Conservation (phyloP, 176 grass and related monocot species). For the Olyra latifolia region DNA sequence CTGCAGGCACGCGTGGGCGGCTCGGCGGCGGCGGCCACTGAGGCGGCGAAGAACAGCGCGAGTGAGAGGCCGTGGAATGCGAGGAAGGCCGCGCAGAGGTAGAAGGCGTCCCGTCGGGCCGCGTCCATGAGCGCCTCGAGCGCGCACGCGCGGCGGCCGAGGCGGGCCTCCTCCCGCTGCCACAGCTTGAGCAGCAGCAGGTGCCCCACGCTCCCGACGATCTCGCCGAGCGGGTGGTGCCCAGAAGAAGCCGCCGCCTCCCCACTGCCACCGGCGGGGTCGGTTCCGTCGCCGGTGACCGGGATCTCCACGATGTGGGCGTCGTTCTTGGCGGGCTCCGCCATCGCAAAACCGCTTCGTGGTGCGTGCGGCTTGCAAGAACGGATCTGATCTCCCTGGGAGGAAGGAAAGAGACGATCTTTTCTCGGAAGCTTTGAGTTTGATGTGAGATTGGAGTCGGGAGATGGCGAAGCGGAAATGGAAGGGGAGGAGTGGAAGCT, state of each 20-base stretch:
- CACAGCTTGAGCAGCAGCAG: slow-evolving; percentile 88
- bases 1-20: slow-evolving; percentile 24
- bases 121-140: slow-evolving; percentile 65
- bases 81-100: slow-evolving; percentile 84
- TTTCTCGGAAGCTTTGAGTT: slow-evolving; percentile 35
- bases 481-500: slow-evolving; percentile 13
- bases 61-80: slow-evolving; percentile 79
- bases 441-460: slow-evolving; percentile 36
- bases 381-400: not conserved
- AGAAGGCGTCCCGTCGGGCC: slow-evolving; percentile 69
- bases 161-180: slow-evolving; percentile 79
- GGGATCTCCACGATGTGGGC: slow-evolving; percentile 52
- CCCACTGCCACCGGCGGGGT: not conserved
- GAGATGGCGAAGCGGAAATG: slow-evolving; percentile 16
- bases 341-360: not conserved
- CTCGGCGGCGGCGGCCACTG: slow-evolving; percentile 11
- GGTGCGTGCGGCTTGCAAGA: not conserved
- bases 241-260: not conserved
- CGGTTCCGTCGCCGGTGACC: slow-evolving; percentile 28
- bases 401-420: slow-evolving; percentile 8
- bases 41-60: slow-evolving; percentile 74
- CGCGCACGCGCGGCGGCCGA: slow-evolving; percentile 49
- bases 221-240: slow-evolving; percentile 70
- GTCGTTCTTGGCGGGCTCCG: slow-evolving; percentile 32
- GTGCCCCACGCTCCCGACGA: slow-evolving; percentile 74